A percentile compares a stretch with the other conserved stretches of the same genome.
Conservation (phyloP, 495 filamentous ascomycete genomes). For the Cercophora newfieldiana region DNA sequence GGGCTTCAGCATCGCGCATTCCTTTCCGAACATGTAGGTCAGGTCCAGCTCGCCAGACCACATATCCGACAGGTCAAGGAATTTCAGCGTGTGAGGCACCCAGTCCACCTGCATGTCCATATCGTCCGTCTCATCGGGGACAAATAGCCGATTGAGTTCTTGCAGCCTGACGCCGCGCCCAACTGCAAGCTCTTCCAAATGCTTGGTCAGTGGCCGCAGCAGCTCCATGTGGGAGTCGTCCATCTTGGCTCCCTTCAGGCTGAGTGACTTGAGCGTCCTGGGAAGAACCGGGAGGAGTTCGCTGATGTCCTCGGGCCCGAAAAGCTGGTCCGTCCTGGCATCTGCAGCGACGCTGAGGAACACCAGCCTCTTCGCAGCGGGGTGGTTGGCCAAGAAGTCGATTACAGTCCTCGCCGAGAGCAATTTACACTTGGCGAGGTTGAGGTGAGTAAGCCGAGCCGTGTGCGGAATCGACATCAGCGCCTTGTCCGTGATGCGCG, state of each 20-base stretch:
- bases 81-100: slow-evolving; percentile 68
- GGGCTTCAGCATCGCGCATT: slow-evolving; percentile 60
- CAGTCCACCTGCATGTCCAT: slow-evolving; percentile 44
- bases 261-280: slow-evolving; percentile 67
- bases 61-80: slow-evolving; percentile 69
- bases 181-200: slow-evolving; percentile 76
- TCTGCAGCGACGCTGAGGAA: slow-evolving; percentile 78
- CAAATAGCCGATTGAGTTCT: slow-evolving; percentile 63
- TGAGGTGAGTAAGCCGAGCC: slow-evolving; percentile 76
- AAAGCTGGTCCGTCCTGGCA: slow-evolving; percentile 68
- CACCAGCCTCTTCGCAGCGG: slow-evolving; percentile 65
- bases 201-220: slow-evolving; percentile 71
- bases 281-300: slow-evolving; percentile 70
- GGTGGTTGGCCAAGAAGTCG: slow-evolving; percentile 71
- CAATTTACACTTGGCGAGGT: slow-evolving; percentile 72
- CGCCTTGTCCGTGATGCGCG: slow-evolving; percentile 72
- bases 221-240: slow-evolving; percentile 61
- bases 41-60: slow-evolving; percentile 61
- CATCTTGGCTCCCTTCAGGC: slow-evolving; percentile 75
- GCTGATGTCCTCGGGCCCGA: slow-evolving; percentile 65
- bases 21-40: slow-evolving; percentile 58
- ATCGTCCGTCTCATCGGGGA: slow-evolving; percentile 44
- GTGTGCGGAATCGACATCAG: slow-evolving; percentile 69
- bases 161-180: slow-evolving; percentile 65
- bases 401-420: slow-evolving; percentile 68